Evolutionary conservation across 164 flowering plant species (phyloP), one percentile per base, ranked within the genome.

Genomic region (Paratinospora sagittata): DNA sequence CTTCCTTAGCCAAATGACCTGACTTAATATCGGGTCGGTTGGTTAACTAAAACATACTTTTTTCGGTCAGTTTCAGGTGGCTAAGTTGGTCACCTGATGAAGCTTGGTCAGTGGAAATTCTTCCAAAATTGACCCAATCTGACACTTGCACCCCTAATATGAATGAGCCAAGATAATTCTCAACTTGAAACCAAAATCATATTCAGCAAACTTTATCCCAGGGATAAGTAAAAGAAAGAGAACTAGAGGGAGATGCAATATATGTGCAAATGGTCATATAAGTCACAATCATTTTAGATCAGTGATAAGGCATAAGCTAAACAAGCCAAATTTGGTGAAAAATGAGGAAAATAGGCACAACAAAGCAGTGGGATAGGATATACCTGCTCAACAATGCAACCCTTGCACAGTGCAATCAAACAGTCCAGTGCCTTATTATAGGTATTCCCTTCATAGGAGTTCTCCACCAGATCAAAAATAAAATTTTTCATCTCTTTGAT

Each of bases 331-430:
- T 49, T 30, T 57, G 21, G 8, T 52, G 21, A 16, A 58, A 52
- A 33, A 8, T 6, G 16, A 65, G 49, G 11, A 21, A 55, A 72
- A 47, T 8, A 11, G n/a, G 27, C 63, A 66, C 75, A 70, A 43
- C 55, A 72, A 64, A 68, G 69, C 61, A 61, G 23, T 47, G 39
- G 13, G 33, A 72, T 21, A 11, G 3, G 36, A 10, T 39, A 61
- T 79, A 90, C 98, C 84, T 92, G 97, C 78, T 95, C 97, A 73
- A 87, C 79, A 69, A 92, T 79, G 80, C 98, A 95, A 23, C 93
- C 97, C 74, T 86, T 88, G 74, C 96, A 91, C 49, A 94, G 89
- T 52, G 97, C 88, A 75, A 75, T 66, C 71, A 94, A 77, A 72
- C 86, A 88, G 66, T 88, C 91, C 66, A 85, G 30, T 45, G 90